Conservation (phyloP, 805 yeast species). For the Ogataea ganodermae region DNA sequence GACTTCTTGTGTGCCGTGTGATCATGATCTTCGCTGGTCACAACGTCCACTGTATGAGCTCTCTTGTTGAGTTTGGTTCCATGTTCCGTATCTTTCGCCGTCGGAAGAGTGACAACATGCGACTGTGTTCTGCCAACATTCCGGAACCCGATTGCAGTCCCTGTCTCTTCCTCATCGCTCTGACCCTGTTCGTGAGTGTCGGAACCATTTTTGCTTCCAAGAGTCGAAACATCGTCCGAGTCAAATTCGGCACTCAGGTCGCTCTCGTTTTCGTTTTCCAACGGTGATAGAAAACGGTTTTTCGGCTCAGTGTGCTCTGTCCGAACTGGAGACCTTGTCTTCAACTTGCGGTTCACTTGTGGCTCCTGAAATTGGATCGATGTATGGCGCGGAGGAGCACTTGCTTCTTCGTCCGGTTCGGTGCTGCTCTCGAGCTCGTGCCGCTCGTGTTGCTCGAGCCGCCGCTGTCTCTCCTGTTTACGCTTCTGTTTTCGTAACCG, state of each 20-base stretch:
- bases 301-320: not conserved
- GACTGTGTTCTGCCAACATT: slow-evolving; percentile 26
- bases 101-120: slow-evolving; percentile 36
- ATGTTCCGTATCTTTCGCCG: slow-evolving; percentile 22
- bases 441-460: slow-evolving; percentile 9
- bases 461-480: slow-evolving; percentile 6
- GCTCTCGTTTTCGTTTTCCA: slow-evolving; percentile 20
- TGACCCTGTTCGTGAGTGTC: slow-evolving; percentile 12
- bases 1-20: slow-evolving; percentile 13
- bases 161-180: slow-evolving; percentile 16
- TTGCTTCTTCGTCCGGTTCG: not conserved
- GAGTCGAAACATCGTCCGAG: slow-evolving; percentile 11
- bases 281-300: not conserved
- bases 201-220: slow-evolving; percentile 10
- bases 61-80: slow-evolving; percentile 41
- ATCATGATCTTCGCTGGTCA: slow-evolving; percentile 11
- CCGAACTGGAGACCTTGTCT: not conserved
- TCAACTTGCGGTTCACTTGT: not conserved
- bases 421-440: not conserved
- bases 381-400: slow-evolving; percentile 11
- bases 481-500: slow-evolving; percentile 20
- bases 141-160: slow-evolving; percentile 13
- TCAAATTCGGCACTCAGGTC: slow-evolving; percentile 28
- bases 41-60: slow-evolving; percentile 50
- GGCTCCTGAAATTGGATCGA: slow-evolving; percentile 28